Base-by-base conservation (phyloP, 2,329 filamentous ascomycete genomes). In the Aureobasidium sp. region DNA sequence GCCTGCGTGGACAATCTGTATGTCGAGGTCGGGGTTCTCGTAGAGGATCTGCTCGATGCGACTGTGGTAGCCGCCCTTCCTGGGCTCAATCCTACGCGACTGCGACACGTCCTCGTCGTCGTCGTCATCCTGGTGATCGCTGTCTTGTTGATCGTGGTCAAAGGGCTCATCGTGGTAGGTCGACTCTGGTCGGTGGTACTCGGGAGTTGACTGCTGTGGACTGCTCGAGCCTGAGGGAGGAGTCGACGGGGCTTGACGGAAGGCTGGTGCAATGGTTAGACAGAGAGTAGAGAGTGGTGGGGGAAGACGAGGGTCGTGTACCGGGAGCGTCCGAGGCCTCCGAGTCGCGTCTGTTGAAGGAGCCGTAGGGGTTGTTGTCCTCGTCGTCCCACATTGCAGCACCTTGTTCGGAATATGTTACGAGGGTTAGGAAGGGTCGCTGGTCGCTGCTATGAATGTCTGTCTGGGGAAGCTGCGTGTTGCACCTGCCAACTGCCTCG, bases 31-130 rank as follows among this genome's bases (percentile, higher is more conserved):
- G 0, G 91, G 92, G 65, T 96, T 90, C 76, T 99, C 94, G 72
- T 96, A 95, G 49, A 99, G 85, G 62, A 96, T 93, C 79, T 99
- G 94, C 76, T 99, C 93, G 66, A 99, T 92, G 57, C 94, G 87
- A 72, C 93, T 96, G 71, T 94, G 88, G 69, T 99, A 99, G 29
- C 89, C 90, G 25, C 90, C 90, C 63, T 90, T 90, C 75, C 90
- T 93, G 60, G 79, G 80, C 57, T 75, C 72, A 47, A 78, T 74
- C 46, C 70, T 74, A 38, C 74, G 68, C 15, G 83, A 81, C 9
- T 70, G 70, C 27, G 72, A 73, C 15, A 77, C 71, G 64, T 77
- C 74, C n/a, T 77, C 76, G 54, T 80, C 69, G 64, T 80, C 69
- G 64, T 81, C 76, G 54, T 81, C 69, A 65, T 80, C 75, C 49